Base-by-base conservation (phyloP, 2,329 filamentous ascomycete species). In the Podosphaera xanthii region DNA sequence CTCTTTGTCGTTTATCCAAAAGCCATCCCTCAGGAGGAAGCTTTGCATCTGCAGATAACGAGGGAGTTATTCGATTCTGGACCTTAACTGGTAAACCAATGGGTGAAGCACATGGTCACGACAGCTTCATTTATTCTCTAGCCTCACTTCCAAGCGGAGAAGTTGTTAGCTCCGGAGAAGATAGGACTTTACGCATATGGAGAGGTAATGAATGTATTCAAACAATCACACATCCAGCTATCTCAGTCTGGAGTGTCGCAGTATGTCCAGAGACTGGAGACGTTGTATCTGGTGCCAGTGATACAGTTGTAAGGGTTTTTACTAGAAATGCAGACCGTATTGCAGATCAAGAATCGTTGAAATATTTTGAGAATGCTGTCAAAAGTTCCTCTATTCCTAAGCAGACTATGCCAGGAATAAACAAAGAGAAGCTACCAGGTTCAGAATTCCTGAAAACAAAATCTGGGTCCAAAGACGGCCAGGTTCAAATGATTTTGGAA, bases 171-270 rank as follows among this genome's bases (percentile, higher is more conserved):
- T 82, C 88, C 1, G 89, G 89, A 22, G 92, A 98, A 71, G 92
- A 98, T 71, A 81, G 92, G n/a, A 96, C 92, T 0, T 81, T 94
- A 40, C 80, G 88, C 58, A 75, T 98, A 68, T 98, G 94, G 92
- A 83, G 79, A 64, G 86, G 84, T 52, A 79, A 75, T 12, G 77
- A 89, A 60, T 97, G 91, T 69, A 73, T 95, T 53, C 92, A 98
- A 71, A 96, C 91, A 46, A 97, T 98, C 63, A 96, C 91, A 0
- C 89, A 96, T 67, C 92, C 92, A 9, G 92, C 92, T 8, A 94
- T 97, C 59, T 97, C 91, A 0, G 90, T 98, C 4, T 98, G 92
- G 92, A 77, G 81, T 12, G 88, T 98, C 22, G 86, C 89, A n/a
- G 86, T 80, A 9, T 92, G 87, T 67, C 68, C 77, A 0, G 81